Conservation (phyloP, 495 filamentous ascomycete genomes). For the Acidomyces sp. region DNA sequence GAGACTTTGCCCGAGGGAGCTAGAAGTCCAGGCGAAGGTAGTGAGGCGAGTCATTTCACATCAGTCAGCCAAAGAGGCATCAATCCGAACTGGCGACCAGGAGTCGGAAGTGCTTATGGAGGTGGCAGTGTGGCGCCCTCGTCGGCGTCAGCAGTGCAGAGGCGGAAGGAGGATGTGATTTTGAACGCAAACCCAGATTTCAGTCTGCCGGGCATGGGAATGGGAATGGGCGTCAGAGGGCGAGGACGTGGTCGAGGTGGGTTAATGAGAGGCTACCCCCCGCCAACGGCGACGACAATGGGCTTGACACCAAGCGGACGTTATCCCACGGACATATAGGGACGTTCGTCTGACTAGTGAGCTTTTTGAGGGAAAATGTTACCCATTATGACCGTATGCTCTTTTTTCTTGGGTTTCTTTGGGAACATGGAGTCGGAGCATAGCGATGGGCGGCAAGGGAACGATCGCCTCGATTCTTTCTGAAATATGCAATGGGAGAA, state of each 20-base stretch:
- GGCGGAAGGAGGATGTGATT: conserved; percentile 41
- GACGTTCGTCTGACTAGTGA: too few relatives aligned
- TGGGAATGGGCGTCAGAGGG: conserved; percentile 5
- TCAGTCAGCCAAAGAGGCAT: conserved; percentile 73
- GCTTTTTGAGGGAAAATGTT: too few relatives aligned
- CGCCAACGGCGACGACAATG: conserved; percentile 1
- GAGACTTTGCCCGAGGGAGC: conserved; percentile 55
- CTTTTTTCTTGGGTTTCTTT: too few relatives aligned
- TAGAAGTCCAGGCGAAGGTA: conserved; percentile 55
- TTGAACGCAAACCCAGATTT: conserved; percentile 67
- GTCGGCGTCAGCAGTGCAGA: conserved; percentile 30
- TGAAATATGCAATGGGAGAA: too few relatives aligned
- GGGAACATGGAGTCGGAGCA: too few relatives aligned
- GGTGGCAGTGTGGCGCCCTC: conserved; percentile 19
- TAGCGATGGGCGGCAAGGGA: too few relatives aligned
- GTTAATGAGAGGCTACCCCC: background rate
- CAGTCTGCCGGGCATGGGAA: conserved; percentile 36
- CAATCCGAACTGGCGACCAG: conserved; percentile 67
- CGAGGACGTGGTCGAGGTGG: conserved; percentile 1
- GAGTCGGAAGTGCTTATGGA: background rate
- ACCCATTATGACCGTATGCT: too few relatives aligned
- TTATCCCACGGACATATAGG: conserved; percentile 21
- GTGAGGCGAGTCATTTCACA: conserved; percentile 68
- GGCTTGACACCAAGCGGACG: conserved; percentile 14
- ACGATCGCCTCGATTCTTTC: too few relatives aligned